Conservation (phyloP, 257 asterid species). For the Nicotiana tabacum region DNA sequence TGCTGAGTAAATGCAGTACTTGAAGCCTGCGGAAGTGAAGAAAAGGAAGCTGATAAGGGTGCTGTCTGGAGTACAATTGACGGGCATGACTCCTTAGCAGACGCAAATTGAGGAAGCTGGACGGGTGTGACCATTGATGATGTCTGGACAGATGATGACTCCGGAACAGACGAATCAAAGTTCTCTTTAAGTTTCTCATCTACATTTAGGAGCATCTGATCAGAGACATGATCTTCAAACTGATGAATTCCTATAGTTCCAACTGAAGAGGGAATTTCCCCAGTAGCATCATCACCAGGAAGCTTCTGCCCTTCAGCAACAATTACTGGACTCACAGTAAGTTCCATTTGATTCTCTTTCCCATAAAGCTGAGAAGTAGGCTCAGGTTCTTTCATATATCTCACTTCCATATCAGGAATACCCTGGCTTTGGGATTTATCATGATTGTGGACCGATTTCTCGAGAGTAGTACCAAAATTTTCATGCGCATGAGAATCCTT, state of each 20-base stretch:
- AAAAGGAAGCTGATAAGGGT: conserved; percentile 24
- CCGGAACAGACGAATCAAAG: conserved; percentile 28
- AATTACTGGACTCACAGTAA: conserved; percentile 20
- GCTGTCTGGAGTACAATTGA: conserved; percentile 29
- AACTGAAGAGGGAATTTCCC: conserved; percentile 16
- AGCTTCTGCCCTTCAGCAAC: conserved; percentile 24
- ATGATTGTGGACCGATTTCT: conserved; percentile 21
- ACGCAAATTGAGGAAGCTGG: conserved; percentile 30
- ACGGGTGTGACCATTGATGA: conserved; percentile 19
- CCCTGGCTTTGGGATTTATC: conserved; percentile 31
- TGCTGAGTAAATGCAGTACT: conserved; percentile 36
- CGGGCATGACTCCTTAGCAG: conserved; percentile 24
- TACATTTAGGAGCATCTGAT: conserved; percentile 29
- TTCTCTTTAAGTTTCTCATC: conserved; percentile 31
- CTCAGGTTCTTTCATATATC: conserved; percentile 19
- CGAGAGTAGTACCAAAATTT: conserved; percentile 24
- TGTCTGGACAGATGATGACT: conserved; percentile 23
- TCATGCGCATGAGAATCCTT: conserved; percentile 28
- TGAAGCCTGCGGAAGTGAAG: conserved; percentile 32
- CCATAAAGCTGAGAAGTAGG: conserved; percentile 25
- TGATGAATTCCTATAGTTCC: conserved; percentile 23
- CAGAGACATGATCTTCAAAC: conserved; percentile 27
- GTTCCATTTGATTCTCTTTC: conserved; percentile 19
- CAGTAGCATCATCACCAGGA: conserved; percentile 32
- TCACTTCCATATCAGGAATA: conserved; percentile 30